Evolutionary conservation across 1,284 basidiomycete genomes (phyloP), one percentile per base, ranked within the genome.

Genomic region (Earliella scabrosa): DNA sequence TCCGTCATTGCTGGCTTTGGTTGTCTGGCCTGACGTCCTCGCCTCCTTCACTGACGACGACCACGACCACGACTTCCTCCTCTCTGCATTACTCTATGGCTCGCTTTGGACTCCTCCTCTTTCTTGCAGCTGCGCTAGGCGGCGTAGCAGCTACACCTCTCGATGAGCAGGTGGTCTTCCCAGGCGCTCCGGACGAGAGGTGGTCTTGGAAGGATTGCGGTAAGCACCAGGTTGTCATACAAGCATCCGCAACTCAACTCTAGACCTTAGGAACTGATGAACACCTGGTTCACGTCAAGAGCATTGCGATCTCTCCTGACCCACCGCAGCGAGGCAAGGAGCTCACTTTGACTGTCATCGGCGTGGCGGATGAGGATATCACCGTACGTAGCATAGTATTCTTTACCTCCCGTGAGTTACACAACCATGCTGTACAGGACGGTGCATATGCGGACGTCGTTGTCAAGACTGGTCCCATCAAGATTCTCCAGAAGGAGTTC

Each of bases 391-490:
- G 39, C 18, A 11, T 36, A 20, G 40, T 23, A 18, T 40, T 52
- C 14, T n/a, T n/a, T 18, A 36, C 32, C 24, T 23, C 40, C 27
- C 32, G 43, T 24, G 61, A 3, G 63, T 36, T 39, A 0, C 39
- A 21, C 5, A 23, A n/a, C 9, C 2, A 16, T 18, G 2, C 8
- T 45, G 1, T 13, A 6, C 11, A 97, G 94, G 88, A 95, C 9
- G 95, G 95, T n/a, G 91, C 95, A 29, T 91, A 85, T 66, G 95
- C 90, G 10, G 86, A 95, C 63, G 93, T 97, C 2, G 75, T 76
- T 1, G 95, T 97, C 58, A 97, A 97, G 73, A 80, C 97, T 36
- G 95, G 95, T 27, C 75, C 91, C 16, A 86, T 97, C 72, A 95
- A 93, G 77, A 71, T 97, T 10, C 74, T 97, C 20, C 75, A 81